phyloP scores from a whole-genome alignment of 2,329 filamentous ascomycete genomes.

The Penicillium concentricum region DNA sequence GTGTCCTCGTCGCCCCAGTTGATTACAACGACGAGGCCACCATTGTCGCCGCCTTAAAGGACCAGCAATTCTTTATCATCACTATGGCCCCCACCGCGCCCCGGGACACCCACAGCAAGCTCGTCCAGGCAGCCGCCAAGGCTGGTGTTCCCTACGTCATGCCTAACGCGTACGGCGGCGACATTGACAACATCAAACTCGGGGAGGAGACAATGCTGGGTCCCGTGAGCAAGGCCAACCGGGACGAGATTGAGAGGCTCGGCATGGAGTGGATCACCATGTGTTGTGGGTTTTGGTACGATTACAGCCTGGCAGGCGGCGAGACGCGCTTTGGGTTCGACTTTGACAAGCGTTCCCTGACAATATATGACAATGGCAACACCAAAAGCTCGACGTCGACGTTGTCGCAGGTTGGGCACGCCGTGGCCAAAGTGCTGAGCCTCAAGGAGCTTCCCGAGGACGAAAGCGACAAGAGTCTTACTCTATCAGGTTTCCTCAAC shows the following conservation, averaged over 20 bases:
- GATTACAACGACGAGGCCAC: slow-evolving; percentile 51
- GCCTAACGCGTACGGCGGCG: slow-evolving; percentile 49
- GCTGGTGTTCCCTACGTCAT: slow-evolving; percentile 57
- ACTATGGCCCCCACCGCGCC: slow-evolving; percentile 50
- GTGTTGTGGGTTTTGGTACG: slow-evolving; percentile 54
- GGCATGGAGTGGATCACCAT: slow-evolving; percentile 49
- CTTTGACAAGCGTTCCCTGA: slow-evolving; percentile 43
- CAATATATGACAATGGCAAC: slow-evolving; percentile 58
- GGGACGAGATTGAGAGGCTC: slow-evolving; percentile 42
- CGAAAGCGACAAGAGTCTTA: slow-evolving; percentile 35
- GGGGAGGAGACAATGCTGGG: slow-evolving; percentile 40
- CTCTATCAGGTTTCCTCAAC: slow-evolving; percentile 50
- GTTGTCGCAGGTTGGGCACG: slow-evolving; percentile 56
- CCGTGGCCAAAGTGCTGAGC: slow-evolving; percentile 53
- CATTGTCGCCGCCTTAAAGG: slow-evolving; percentile 52
- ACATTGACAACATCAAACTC: slow-evolving; percentile 32
- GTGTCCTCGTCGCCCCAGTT: slow-evolving; percentile 44
- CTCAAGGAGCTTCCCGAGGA: slow-evolving; percentile 46
- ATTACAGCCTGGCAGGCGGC: slow-evolving; percentile 48
- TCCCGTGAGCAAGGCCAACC: slow-evolving; percentile 18
- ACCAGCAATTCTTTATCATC: slow-evolving; percentile 59
- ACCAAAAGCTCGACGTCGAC: slow-evolving; percentile 50
- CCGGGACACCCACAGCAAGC: slow-evolving; percentile 47
- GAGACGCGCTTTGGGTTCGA: slow-evolving; percentile 51
- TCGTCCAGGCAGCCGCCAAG: slow-evolving; percentile 56